Percentiles rank a stretch among this genome's conserved stretches.
phyloP scores from a whole-genome alignment of 345 rosid species.

The Fremontodendron californicum region DNA sequence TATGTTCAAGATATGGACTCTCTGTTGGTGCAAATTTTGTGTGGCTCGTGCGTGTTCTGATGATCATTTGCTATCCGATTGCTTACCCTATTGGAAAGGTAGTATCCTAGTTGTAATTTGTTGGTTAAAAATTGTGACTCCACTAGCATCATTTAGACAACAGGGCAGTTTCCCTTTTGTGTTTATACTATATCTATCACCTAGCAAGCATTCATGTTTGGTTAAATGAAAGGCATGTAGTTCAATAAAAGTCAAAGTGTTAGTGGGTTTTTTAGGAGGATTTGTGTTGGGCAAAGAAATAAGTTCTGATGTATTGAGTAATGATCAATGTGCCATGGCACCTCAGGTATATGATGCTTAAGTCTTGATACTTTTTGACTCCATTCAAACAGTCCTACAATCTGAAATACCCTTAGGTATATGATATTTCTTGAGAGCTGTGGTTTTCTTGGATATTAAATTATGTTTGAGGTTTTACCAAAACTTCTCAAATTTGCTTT shows the following conservation, averaged over 20 bases:
- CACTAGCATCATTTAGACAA: neutral
- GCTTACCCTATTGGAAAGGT: constrained; percentile 85
- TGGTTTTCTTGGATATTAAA: neutral
- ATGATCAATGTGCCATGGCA: neutral
- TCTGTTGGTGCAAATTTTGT: constrained; percentile 70
- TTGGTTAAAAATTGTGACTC: neutral
- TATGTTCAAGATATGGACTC: constrained; percentile 76
- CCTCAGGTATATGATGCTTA: neutral
- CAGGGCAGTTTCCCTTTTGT: neutral
- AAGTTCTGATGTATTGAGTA: neutral
- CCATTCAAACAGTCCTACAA: neutral
- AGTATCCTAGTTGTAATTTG: neutral
- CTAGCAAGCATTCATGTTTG: neutral
- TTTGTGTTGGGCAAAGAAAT: neutral
- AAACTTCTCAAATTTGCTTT: neutral
- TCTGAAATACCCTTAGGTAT: neutral
- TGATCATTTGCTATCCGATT: constrained; percentile 70
- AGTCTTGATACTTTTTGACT: neutral
- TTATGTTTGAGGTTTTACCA: neutral
- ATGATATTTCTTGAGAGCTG: neutral
- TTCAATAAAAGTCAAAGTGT: neutral
- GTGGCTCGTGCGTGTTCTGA: constrained; percentile 68
- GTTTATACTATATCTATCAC: neutral
- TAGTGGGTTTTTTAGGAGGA: neutral
- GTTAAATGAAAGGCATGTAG: neutral